Evolutionary conservation across 768 basidiomycete species (phyloP).

Genomic region (Lactifluus echinatus): DNA sequence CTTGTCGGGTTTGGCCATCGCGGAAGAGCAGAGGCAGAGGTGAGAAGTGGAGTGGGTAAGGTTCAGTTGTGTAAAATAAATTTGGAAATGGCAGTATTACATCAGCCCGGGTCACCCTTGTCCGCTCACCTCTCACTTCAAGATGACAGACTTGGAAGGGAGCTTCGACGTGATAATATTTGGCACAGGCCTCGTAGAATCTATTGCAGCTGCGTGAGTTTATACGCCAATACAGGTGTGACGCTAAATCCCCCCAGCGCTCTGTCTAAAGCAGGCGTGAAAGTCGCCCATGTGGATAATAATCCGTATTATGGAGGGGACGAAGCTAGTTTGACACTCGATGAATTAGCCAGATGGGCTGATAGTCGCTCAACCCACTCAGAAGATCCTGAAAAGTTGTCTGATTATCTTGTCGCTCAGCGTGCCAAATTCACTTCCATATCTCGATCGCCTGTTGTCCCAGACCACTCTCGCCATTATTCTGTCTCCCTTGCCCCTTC

Average conservation of each 20-base stretch:
- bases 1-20: constrained; percentile 38
- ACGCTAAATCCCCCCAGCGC: constrained; percentile 43
- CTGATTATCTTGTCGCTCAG: constrained; percentile 25
- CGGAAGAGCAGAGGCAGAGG: constrained; percentile 7
- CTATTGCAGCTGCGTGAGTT: constrained; percentile 85
- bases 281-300: constrained; percentile 79
- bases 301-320: constrained; percentile 80
- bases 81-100: constrained; percentile 5
- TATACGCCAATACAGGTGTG: neutral
- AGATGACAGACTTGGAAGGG: constrained; percentile 14
- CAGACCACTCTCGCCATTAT: constrained; percentile 63
- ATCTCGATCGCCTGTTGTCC: constrained; percentile 34
- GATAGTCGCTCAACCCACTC: constrained; percentile 28
- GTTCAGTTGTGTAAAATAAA: constrained; percentile 9
- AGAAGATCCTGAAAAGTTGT: constrained; percentile 7
- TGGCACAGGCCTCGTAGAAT: constrained; percentile 78
- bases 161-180: constrained; percentile 61
- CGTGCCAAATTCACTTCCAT: constrained; percentile 34
- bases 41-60: neutral
- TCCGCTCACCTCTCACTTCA: too few relatives aligned
- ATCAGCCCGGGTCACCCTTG: neutral
- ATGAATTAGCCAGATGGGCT: constrained; percentile 72
- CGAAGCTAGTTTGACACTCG: constrained; percentile 72
- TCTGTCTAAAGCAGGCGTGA: constrained; percentile 80
- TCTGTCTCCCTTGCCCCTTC: constrained; percentile 80